phyloP scores from a whole-genome alignment of 129 eudicot species.

The Saussurea involucrata region DNA sequence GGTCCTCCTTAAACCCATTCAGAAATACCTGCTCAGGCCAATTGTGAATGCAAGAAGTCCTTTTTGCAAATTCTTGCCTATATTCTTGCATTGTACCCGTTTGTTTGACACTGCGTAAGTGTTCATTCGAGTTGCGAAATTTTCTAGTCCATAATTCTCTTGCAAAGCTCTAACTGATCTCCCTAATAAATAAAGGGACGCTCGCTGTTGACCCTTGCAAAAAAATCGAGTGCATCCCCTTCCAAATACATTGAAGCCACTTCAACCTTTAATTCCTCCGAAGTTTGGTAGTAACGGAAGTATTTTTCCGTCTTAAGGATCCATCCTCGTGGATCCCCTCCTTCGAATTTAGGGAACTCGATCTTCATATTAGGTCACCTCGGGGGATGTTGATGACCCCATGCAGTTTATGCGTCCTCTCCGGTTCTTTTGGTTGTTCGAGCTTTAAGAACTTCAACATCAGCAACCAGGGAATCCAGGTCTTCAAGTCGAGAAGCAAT shows the following conservation, averaged over 20 bases:
- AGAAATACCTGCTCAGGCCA: neutral
- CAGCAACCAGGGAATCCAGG: no score
- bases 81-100: neutral
- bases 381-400: no score
- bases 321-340: neutral
- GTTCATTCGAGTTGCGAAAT: neutral
- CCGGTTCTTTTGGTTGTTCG: no score
- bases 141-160: neutral
- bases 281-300: neutral
- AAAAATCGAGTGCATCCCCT: conserved; percentile 11
- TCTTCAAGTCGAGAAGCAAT: no score
- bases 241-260: conserved; percentile 11
- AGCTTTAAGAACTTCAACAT: no score
- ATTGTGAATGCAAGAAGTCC: neutral
- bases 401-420: no score
- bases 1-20: neutral
- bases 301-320: neutral
- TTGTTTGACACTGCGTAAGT: neutral
- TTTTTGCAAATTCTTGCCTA: neutral
- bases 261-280: neutral
- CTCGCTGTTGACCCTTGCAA: neutral
- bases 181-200: neutral
- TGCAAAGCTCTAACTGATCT: neutral
- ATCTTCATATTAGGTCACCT: neutral
- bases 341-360: neutral